Conservation (phyloP, 805 yeast genomes). For the Brettanomyces naardenensis region DNA sequence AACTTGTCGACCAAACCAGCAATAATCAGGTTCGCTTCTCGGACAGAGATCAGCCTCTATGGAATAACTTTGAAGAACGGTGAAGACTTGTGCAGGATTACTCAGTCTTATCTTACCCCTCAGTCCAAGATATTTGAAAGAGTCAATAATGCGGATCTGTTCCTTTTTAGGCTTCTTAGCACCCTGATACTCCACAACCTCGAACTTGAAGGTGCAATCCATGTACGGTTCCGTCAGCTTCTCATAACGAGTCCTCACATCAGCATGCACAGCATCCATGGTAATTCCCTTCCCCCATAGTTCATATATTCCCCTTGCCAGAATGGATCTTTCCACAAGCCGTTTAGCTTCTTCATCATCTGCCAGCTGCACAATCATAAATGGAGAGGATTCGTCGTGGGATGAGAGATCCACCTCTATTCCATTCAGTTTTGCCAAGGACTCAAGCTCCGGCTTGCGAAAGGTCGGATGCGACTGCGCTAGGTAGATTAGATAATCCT, state of each 20-base stretch:
- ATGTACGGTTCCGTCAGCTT: slow-evolving; percentile 29
- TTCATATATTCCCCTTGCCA: slow-evolving; percentile 74
- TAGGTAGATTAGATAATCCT: slow-evolving; percentile 66
- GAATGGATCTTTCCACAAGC: slow-evolving; percentile 58
- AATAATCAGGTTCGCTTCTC: slow-evolving; percentile 38
- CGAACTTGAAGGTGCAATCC: slow-evolving; percentile 65
- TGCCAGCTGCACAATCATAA: slow-evolving; percentile 57
- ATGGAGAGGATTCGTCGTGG: slow-evolving; percentile 60
- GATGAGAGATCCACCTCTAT: slow-evolving; percentile 50
- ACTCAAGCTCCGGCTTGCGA: slow-evolving; percentile 74
- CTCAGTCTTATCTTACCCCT: slow-evolving; percentile 76
- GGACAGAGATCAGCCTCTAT: slow-evolving; percentile 31
- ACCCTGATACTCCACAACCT: slow-evolving; percentile 71
- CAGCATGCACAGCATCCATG: slow-evolving; percentile 49
- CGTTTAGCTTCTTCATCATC: slow-evolving; percentile 59
- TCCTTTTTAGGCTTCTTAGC: slow-evolving; percentile 39
- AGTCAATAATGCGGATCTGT: slow-evolving; percentile 58
- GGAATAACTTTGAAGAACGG: slow-evolving; percentile 67
- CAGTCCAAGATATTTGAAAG: slow-evolving; percentile 62
- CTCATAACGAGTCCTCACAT: slow-evolving; percentile 28
- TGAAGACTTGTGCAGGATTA: slow-evolving; percentile 60
- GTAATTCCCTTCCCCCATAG: slow-evolving; percentile 68
- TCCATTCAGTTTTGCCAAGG: slow-evolving; percentile 61
- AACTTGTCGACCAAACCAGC: slow-evolving; percentile 75
- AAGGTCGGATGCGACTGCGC: slow-evolving; percentile 81